Evolutionary conservation across 257 asterid species (phyloP).

Genomic region (Perilla frutescens): DNA sequence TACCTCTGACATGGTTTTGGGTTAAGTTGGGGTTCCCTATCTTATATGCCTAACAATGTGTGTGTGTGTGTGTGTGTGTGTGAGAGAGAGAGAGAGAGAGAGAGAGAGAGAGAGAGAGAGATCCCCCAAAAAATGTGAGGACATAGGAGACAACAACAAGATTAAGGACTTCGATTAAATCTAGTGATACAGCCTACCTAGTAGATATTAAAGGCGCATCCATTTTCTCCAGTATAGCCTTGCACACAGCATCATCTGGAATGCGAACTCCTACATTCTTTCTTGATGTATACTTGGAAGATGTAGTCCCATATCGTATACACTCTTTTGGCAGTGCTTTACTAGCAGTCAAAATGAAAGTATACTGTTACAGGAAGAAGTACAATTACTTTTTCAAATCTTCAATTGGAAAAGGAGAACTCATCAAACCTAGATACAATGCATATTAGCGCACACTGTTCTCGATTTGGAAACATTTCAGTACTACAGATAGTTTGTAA

Average conservation of each 20-base stretch:
- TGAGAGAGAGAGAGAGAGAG: not conserved
- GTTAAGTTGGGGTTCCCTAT: too few species aligned
- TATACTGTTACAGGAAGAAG: conserved; percentile 66
- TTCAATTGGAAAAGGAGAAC: conserved; percentile 16
- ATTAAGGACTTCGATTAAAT: conserved; percentile 8
- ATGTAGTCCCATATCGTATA: conserved; percentile 67
- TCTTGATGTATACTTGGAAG: conserved; percentile 75
- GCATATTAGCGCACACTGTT: not conserved
- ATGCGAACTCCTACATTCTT: conserved; percentile 87
- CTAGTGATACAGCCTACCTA: conserved; percentile 52
- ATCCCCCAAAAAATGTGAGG: not conserved
- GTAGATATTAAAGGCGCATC: conserved; percentile 85
- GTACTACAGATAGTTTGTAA: conserved; percentile 12
- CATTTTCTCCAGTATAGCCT: conserved; percentile 77
- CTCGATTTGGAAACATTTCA: not conserved
- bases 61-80: not conserved
- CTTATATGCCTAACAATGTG: not conserved
- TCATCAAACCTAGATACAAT: conserved; percentile 23
- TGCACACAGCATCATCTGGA: conserved; percentile 89
- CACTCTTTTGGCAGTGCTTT: conserved; percentile 89
- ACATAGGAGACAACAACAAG: not conserved
- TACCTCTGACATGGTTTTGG: too few species aligned
- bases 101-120: not conserved
- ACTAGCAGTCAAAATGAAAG: conserved; percentile 87
- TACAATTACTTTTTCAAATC: conserved; percentile 3